These are phyloP conservation scores for Paragyromitra xinjiangensis DNA, from an alignment of 495 filamentous ascomycete genomes.

Conservation along the genomic window DNA sequence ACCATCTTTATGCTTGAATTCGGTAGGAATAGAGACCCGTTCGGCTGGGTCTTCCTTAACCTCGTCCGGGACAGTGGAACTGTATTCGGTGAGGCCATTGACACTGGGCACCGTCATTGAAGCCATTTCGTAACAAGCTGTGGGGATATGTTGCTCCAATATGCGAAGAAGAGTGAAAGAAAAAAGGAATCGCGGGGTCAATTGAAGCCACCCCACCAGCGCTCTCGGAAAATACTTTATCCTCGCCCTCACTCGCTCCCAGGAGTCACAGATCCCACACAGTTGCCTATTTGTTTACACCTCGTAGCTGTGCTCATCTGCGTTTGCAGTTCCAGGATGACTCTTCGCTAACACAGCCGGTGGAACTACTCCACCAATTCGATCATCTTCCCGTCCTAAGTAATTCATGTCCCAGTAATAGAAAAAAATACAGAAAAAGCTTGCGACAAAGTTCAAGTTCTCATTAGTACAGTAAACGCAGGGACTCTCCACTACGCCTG, in stretches of 20 bases:
- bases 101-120: constrained; percentile 21
- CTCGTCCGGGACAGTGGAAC: constrained; percentile 44
- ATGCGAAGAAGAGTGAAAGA: not conserved
- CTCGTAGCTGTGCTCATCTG: not conserved
- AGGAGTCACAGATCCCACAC: not conserved
- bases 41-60: constrained; percentile 25
- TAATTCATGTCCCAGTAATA: not conserved
- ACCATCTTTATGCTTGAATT: constrained; percentile 44
- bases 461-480: not conserved
- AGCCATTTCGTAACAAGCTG: not conserved
- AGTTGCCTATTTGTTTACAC: not conserved
- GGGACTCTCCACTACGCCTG: not conserved
- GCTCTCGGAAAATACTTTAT: constrained; percentile 10
- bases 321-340: not conserved
- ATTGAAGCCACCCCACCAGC: constrained; percentile 25
- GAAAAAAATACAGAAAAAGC: not conserved
- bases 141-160: not conserved
- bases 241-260: constrained; percentile 2
- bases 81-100: constrained; percentile 52
- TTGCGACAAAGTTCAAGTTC: not conserved
- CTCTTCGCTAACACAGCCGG: not conserved
- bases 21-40: constrained; percentile 14
- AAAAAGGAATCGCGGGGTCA: constrained; percentile 12
- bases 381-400: not conserved
- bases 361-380: not conserved